Base-by-base conservation (phyloP, 257 asterid species). In the Solanum bulbocastanum region DNA sequence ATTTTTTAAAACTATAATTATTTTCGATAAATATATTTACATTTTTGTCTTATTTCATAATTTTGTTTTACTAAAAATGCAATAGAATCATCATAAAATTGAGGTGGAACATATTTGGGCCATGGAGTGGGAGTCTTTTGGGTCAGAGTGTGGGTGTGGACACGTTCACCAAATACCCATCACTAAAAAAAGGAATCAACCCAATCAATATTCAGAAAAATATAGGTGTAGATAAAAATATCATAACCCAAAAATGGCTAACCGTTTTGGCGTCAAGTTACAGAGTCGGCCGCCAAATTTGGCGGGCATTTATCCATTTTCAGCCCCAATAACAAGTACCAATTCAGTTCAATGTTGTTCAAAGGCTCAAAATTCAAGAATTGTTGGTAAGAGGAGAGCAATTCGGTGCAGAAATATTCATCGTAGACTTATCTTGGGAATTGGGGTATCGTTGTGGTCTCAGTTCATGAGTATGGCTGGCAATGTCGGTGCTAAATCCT, bases 391-490 rank as follows among this genome's bases (percentile, higher is more conserved):
- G 33, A 86, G 85, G 44, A 88, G 91, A 88, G 72, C n/a, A 49
- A 30, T 52, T 88, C 89, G 90, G 32, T 87, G 58, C 87, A 90
- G 90, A 84, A 86, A 32, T 76, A 76, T 92, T 52, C 88, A 92
- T 83, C 97, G 99, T 40, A 90, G 99, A 87, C 91, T 89, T 44
- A 91, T 92, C 49, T 52, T 95, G 25, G 97, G 95, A 81, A 22
- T 91, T 76, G 98, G 98, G 75, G 87, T 92, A 52, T 93, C 99
- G 71, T 90, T 95, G 90, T 87, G 92, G 90, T 90, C 96, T 39
- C 98, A 95, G 88, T 88, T 94, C 86, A 85, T 89, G 88, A 90
- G 44, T 87, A 93, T 95, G 98, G 86, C 93, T 83, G 91, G 85
- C 49, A 86, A 46, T 89, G 52, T 90, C 68, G 92, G 92, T 86